Conservation (phyloP, 768 basidiomycete genomes). For the Zangia roseola region DNA sequence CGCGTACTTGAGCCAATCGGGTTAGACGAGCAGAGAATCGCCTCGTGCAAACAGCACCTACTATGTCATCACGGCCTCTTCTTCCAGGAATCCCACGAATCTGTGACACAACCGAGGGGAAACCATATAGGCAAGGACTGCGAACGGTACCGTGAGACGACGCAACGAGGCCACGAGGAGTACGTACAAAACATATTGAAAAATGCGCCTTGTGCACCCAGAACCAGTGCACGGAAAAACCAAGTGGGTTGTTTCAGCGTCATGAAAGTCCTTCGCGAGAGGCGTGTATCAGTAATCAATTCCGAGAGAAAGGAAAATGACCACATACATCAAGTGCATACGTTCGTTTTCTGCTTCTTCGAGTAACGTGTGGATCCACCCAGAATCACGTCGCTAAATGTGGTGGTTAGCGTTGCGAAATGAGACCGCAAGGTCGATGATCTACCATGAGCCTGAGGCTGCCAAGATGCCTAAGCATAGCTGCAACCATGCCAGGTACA, state of each 20-base stretch:
- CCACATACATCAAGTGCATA: conserved; percentile 81
- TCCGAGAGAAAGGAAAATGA: conserved; percentile 1
- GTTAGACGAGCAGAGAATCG: conserved; percentile 19
- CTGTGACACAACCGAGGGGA: conserved; percentile 80
- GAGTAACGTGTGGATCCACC: conserved; percentile 90
- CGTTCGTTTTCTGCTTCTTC: conserved; percentile 97
- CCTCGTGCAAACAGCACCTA: conserved; percentile 37
- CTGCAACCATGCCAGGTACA: conserved; percentile 95
- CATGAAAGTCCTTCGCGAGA: conserved; percentile 82
- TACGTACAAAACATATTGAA: conserved; percentile 83
- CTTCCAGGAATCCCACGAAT: conserved; percentile 90
- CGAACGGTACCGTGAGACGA: conserved; percentile 14
- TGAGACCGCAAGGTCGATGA: conserved; percentile 9
- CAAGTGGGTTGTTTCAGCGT: conserved; percentile 77
- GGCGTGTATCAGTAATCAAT: conserved; percentile 15
- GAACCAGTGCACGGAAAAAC: conserved; percentile 77
- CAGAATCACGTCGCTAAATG: conserved; percentile 49
- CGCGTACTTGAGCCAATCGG: conserved; percentile 52
- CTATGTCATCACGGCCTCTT: conserved; percentile 95
- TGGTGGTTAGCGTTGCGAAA: conserved; percentile 6
- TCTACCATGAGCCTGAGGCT: conserved; percentile 86
- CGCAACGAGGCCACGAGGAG: conserved; percentile 9
- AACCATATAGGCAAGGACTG: conserved; percentile 76
- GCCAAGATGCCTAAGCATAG: conserved; percentile 81
- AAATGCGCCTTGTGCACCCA: conserved; percentile 91